phyloP scores from a whole-genome alignment of 306 rosid genomes.

The Bauhinia variegata region DNA sequence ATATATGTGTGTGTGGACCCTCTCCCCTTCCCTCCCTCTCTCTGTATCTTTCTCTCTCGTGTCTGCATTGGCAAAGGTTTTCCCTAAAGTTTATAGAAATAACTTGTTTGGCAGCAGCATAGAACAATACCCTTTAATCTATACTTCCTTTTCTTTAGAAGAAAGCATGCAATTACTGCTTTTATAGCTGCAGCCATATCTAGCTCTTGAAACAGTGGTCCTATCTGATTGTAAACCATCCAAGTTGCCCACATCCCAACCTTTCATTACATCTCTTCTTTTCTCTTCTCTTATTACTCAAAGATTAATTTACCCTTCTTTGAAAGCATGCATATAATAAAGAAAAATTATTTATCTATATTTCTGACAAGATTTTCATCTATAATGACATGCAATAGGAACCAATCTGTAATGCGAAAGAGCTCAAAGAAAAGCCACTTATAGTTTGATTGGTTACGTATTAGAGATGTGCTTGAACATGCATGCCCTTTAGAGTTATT shows the following conservation, averaged over 20 bases:
- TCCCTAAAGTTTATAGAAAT: conserved; percentile 31
- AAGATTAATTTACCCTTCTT: not conserved
- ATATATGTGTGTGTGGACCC: conserved; percentile 42
- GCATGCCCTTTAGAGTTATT: too few species aligned
- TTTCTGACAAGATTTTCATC: not conserved
- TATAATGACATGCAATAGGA: not conserved
- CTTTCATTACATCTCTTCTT: conserved; percentile 16
- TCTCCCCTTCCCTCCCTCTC: conserved; percentile 32
- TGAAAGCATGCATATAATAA: too few species aligned
- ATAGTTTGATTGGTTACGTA: conserved; percentile 15
- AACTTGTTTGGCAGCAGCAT: conserved; percentile 32
- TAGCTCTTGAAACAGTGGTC: conserved; percentile 30
- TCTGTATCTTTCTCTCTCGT: too few species aligned
- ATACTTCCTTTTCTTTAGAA: conserved; percentile 30
- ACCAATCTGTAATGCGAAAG: not conserved
- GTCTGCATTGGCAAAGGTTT: conserved; percentile 26
- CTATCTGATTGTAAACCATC: conserved; percentile 37
- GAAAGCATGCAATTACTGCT: conserved; percentile 31
- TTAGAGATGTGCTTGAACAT: not conserved
- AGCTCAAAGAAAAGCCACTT: not conserved
- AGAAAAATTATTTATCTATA: too few species aligned
- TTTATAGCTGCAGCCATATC: conserved; percentile 36
- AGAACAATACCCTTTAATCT: conserved; percentile 27
- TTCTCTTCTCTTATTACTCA: conserved; percentile 16
- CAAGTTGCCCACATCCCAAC: conserved; percentile 29